phyloP scores from a whole-genome alignment of 768 basidiomycete species.

The Suillus cothurnatus region DNA sequence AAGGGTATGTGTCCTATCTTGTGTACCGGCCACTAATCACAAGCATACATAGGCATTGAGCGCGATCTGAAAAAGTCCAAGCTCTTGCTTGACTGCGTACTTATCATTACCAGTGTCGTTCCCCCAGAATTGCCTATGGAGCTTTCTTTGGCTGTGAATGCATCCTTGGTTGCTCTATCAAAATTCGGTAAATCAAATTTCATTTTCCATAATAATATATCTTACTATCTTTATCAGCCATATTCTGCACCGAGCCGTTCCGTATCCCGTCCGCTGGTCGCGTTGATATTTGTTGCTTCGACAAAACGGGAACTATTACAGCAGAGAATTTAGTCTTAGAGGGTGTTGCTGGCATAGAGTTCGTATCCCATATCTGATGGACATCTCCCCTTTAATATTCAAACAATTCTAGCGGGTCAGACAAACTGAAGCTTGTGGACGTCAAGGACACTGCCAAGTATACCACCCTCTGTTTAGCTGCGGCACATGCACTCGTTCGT shows the following conservation, averaged over 20 bases:
- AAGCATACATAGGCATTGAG: conserved; percentile 68
- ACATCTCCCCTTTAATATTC: conserved; percentile 6
- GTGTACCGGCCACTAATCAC: background rate
- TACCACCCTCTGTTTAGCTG: conserved; percentile 86
- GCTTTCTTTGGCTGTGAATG: conserved; percentile 93
- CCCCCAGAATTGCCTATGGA: conserved; percentile 99
- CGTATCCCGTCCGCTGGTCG: conserved; percentile 94
- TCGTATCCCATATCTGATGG: conserved; percentile 31
- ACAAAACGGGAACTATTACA: conserved; percentile 99
- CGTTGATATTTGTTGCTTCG: conserved; percentile 98
- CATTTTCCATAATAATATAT: background rate
- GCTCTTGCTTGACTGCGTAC: conserved; percentile 89
- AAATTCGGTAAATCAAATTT: conserved; percentile 71
- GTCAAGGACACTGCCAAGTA: conserved; percentile 76
- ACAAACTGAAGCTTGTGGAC: conserved; percentile 70
- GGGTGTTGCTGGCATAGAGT: conserved; percentile 92
- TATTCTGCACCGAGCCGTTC: conserved; percentile 99
- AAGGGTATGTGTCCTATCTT: conserved; percentile 60
- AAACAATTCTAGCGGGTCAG: conserved; percentile 44
- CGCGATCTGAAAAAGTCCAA: conserved; percentile 93
- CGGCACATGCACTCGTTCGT: conserved; percentile 92
- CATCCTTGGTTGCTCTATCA: conserved; percentile 88
- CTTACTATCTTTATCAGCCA: conserved; percentile 55
- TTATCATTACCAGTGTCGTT: conserved; percentile 97
- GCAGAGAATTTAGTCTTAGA: conserved; percentile 94